Evolutionary conservation across 148 eudicot species (phyloP).

Genomic region (Camellia granthamiana): DNA sequence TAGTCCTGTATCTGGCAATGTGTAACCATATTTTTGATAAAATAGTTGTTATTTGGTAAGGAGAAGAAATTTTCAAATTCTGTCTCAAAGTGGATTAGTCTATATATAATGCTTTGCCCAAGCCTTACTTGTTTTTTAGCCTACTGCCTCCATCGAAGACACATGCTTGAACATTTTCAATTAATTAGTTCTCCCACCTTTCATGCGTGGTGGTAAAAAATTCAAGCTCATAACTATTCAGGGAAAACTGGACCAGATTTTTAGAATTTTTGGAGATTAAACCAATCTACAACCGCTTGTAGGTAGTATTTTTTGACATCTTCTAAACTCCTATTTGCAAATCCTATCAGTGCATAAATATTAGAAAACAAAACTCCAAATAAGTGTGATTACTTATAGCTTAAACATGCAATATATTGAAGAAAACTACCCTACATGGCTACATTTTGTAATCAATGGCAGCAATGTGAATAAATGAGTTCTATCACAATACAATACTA

Average conservation of each 20-base stretch:
- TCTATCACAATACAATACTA: not conserved
- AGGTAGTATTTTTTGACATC: not conserved
- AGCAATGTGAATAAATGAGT: slow-evolving; percentile 9
- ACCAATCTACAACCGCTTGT: not conserved
- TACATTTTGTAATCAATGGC: not conserved
- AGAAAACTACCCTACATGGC: not conserved
- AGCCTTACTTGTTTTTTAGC: not conserved
- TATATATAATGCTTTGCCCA: not conserved
- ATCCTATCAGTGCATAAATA: not conserved
- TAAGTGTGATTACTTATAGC: not conserved
- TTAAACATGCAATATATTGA: not conserved
- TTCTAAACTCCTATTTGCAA: not conserved
- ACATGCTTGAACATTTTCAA: not conserved
- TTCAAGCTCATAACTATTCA: not conserved
- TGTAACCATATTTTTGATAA: not conserved
- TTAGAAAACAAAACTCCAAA: not conserved
- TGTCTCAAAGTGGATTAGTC: not conserved
- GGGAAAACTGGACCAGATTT: not conserved
- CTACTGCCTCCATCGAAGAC: not conserved
- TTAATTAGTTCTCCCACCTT: not conserved
- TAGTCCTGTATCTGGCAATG: not conserved
- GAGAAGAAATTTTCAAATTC: not conserved
- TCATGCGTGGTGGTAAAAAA: not conserved
- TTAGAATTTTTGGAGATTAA: not conserved
- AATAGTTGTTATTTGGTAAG: not conserved